A percentile compares a stretch with the other conserved stretches of the same genome.
Evolutionary conservation across 805 yeast genomes (phyloP).

Genomic region (Blastobotrys terrestris): DNA sequence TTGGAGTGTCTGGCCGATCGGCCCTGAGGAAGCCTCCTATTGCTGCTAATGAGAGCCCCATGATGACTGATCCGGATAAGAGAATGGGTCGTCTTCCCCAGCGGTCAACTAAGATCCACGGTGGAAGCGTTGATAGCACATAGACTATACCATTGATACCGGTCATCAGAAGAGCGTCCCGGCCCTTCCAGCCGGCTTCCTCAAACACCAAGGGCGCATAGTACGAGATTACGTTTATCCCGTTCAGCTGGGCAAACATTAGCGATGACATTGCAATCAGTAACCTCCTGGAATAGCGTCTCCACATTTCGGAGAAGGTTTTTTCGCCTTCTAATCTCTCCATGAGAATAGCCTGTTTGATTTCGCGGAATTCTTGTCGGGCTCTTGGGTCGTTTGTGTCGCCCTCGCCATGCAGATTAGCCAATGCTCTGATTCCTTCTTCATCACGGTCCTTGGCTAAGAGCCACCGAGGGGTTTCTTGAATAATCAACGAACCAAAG

Average conservation of each 20-base stretch:
- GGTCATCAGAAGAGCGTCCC: constrained; percentile 84
- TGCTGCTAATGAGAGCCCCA: constrained; percentile 63
- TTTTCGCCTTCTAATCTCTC: constrained; percentile 77
- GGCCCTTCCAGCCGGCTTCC: constrained; percentile 90
- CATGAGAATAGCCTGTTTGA: constrained; percentile 72
- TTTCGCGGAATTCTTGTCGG: constrained; percentile 64
- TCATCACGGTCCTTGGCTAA: constrained; percentile 69
- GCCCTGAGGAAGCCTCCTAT: constrained; percentile 58
- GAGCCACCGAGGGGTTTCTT: constrained; percentile 89
- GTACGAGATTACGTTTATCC: constrained; percentile 87
- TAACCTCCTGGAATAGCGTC: constrained; percentile 67
- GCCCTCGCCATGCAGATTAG: constrained; percentile 75
- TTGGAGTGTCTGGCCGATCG: constrained; percentile 52
- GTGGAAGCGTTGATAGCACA: constrained; percentile 66
- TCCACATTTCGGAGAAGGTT: constrained; percentile 69
- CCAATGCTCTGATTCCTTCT: constrained; percentile 81
- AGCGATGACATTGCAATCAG: constrained; percentile 87
- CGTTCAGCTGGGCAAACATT: constrained; percentile 88
- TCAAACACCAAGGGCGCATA: constrained; percentile 93
- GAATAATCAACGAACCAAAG: constrained; percentile 69
- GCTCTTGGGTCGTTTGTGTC: constrained; percentile 65
- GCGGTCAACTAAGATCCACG: constrained; percentile 83
- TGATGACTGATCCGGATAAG: constrained; percentile 67
- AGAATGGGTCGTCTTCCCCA: constrained; percentile 92
- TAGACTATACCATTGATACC: constrained; percentile 67